A percentile compares a stretch with the other conserved stretches of the same genome.
phyloP scores from a whole-genome alignment of 176 grass and related monocot genomes.

The Panicum miliaceum region DNA sequence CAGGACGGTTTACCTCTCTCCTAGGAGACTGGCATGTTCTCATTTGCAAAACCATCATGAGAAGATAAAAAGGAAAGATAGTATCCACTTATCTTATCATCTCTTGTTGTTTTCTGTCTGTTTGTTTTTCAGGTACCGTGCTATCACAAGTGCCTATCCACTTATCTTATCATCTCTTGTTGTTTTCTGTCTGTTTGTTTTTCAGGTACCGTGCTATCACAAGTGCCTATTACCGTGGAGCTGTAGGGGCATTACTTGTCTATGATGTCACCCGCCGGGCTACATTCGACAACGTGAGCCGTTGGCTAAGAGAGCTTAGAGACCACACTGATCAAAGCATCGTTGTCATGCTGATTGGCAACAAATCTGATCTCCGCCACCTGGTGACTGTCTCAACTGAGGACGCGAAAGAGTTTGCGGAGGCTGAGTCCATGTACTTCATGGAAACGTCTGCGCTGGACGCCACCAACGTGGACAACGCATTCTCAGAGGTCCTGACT shows the following conservation, averaged over 20 bases:
- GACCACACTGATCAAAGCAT: constrained; percentile 72
- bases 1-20: neutral
- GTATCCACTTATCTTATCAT: neutral
- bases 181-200: constrained; percentile 7
- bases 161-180: neutral
- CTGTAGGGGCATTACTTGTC: constrained; percentile 70
- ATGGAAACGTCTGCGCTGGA: constrained; percentile 75
- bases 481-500: constrained; percentile 71
- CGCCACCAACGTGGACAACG: constrained; percentile 62
- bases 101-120: neutral
- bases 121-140: constrained; percentile 61
- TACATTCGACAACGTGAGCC: constrained; percentile 59
- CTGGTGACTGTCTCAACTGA: constrained; percentile 67
- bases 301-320: constrained; percentile 75
- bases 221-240: constrained; percentile 78
- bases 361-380: constrained; percentile 75
- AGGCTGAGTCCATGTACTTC: constrained; percentile 71
- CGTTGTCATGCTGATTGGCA: constrained; percentile 65
- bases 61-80: neutral
- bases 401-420: constrained; percentile 64
- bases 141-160: constrained; percentile 70
- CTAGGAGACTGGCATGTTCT: neutral
- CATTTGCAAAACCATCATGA: neutral
- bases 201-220: constrained; percentile 78
- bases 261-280: constrained; percentile 71